These are phyloP conservation scores for Backusella westeae DNA, from an alignment of 192 early-diverging fungal genomes.

Conservation along the genomic window DNA sequence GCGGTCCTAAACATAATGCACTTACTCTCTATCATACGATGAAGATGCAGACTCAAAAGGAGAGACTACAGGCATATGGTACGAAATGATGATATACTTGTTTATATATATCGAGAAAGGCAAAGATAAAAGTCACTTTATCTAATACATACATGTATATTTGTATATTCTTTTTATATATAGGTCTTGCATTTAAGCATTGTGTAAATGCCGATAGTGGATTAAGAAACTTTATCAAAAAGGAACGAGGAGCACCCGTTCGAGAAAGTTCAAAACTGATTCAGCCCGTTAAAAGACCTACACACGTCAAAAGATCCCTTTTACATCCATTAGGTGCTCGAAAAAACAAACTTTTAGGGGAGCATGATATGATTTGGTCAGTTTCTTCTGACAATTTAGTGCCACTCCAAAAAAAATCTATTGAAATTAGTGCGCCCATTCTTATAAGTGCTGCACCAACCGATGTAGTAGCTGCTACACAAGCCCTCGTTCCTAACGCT, in stretches of 20 bases:
- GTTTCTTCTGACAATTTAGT: conserved; percentile 9
- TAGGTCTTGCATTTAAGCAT: conserved; percentile 32
- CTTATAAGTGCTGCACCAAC: not conserved
- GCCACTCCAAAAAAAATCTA: not conserved
- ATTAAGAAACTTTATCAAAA: conserved; percentile 14
- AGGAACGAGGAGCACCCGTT: conserved; percentile 19
- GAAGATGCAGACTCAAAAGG: conserved; percentile 25
- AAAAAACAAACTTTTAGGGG: conserved; percentile 9
- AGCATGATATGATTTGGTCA: conserved; percentile 10
- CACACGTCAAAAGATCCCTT: conserved; percentile 15
- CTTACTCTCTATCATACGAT: conserved; percentile 39
- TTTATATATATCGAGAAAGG: not conserved
- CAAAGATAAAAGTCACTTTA: not conserved
- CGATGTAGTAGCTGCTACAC: conserved; percentile 28
- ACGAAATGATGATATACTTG: not conserved
- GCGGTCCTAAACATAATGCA: conserved; percentile 27
- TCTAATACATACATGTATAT: not conserved
- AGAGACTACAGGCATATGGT: conserved; percentile 34
- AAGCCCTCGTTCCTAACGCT: conserved; percentile 20
- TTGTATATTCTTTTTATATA: not conserved
- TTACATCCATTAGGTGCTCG: conserved; percentile 3
- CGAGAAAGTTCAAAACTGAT: conserved; percentile 20
- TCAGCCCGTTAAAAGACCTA: not conserved
- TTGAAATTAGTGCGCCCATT: conserved; percentile 3
- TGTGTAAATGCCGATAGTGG: conserved; percentile 35